phyloP scores from a whole-genome alignment of 805 yeast species.

The Limtongia smithiae region DNA sequence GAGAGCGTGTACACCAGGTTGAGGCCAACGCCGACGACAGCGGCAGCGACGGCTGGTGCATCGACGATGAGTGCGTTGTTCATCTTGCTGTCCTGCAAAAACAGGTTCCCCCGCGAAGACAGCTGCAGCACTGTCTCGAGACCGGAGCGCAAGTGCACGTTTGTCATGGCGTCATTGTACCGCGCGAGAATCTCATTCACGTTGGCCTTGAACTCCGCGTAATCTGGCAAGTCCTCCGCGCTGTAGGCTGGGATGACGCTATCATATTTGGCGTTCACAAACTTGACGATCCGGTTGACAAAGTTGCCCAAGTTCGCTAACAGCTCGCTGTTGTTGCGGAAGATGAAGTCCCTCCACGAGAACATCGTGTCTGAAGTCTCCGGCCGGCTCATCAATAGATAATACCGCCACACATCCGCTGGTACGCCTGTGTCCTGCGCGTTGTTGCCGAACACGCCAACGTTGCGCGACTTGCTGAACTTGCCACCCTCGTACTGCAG shows the following conservation, averaged over 20 bases:
- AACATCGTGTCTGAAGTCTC: slow-evolving; percentile 95
- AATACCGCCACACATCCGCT: slow-evolving; percentile 96
- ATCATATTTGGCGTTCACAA: slow-evolving; percentile 82
- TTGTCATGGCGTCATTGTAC: slow-evolving; percentile 72
- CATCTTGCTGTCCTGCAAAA: slow-evolving; percentile 92
- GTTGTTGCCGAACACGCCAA: slow-evolving; percentile 97
- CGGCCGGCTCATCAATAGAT: slow-evolving; percentile 87
- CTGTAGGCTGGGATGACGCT: slow-evolving; percentile 78
- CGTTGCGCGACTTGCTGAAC: slow-evolving; percentile 94
- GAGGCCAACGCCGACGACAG: slow-evolving; percentile 87
- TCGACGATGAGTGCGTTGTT: slow-evolving; percentile 81
- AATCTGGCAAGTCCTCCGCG: slow-evolving; percentile 46
- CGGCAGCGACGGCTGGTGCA: slow-evolving; percentile 76
- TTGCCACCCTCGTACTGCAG: slow-evolving; percentile 97
- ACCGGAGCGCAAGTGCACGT: slow-evolving; percentile 79
- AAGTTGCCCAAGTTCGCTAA: slow-evolving; percentile 95
- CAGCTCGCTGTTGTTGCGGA: slow-evolving; percentile 88
- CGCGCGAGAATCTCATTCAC: slow-evolving; percentile 56
- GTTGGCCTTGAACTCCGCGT: slow-evolving; percentile 47
- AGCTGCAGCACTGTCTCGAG: slow-evolving; percentile 87
- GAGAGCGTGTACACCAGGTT: slow-evolving; percentile 84
- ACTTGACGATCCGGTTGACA: slow-evolving; percentile 89
- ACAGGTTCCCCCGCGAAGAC: slow-evolving; percentile 89
- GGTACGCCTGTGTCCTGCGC: slow-evolving; percentile 90
- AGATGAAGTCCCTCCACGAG: slow-evolving; percentile 91